These are phyloP conservation scores for Bromus sterilis DNA, from an alignment of 176 grass and related monocot species.

Conservation along the genomic window DNA sequence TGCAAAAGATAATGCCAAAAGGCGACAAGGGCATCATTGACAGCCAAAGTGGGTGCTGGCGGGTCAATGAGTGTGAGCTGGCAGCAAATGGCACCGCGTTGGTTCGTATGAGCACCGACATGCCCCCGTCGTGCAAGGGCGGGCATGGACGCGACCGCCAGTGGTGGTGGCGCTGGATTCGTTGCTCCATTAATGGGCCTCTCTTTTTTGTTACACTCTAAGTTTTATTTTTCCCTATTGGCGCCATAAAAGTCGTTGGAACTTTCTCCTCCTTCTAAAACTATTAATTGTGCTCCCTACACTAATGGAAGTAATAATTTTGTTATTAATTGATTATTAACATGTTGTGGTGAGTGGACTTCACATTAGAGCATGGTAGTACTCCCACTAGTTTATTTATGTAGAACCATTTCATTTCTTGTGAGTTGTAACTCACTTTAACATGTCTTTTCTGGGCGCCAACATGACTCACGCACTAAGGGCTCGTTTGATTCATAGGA, in stretches of 20 bases:
- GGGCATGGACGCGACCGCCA: background rate
- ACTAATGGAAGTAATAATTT: no score
- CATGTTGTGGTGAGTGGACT: background rate
- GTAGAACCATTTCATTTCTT: background rate
- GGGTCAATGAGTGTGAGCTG: slow-evolving; percentile 10
- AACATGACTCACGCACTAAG: slow-evolving; percentile 1
- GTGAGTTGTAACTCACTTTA: background rate
- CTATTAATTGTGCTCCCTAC: no score
- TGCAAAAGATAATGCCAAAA: background rate
- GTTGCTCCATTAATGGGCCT: background rate
- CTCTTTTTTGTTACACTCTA: background rate
- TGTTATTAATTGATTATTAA: background rate
- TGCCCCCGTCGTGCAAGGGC: background rate
- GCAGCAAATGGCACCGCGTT: background rate
- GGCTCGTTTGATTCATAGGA: no score
- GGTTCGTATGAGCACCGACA: background rate
- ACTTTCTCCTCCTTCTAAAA: no score
- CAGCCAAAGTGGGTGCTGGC: background rate
- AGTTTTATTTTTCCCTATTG: background rate
- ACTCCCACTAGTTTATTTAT: background rate
- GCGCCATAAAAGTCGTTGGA: background rate
- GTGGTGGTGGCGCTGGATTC: background rate
- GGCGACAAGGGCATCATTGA: background rate
- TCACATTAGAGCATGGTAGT: background rate
- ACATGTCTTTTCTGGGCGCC: background rate